Conservation (phyloP, 2,329 filamentous ascomycete species). For the Talaromyces pinophilus region DNA sequence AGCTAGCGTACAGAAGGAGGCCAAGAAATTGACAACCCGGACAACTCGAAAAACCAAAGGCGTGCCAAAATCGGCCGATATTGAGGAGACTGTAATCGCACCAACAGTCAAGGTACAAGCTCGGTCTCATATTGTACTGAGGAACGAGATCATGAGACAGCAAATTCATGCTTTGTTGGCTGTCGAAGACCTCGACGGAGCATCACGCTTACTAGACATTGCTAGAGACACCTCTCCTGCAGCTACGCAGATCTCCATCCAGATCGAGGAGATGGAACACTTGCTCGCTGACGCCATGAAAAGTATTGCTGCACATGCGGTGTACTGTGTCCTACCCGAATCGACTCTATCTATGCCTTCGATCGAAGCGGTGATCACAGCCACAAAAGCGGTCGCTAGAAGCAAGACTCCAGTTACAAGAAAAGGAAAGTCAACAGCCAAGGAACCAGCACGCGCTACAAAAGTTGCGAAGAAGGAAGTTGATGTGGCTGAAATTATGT, state of each 20-base stretch:
- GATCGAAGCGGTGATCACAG: conserved; percentile 43
- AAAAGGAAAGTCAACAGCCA: conserved; percentile 32
- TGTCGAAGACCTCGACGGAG: conserved; percentile 57
- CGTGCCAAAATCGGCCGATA: conserved; percentile 28
- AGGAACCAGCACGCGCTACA: conserved; percentile 32
- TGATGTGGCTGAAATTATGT: conserved; percentile 41
- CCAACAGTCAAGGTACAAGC: conserved; percentile 37
- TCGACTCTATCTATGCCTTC: conserved; percentile 88
- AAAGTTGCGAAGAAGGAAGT: conserved; percentile 35
- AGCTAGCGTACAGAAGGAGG: conserved; percentile 14
- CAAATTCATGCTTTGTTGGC: conserved; percentile 53
- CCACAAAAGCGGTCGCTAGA: conserved; percentile 37
- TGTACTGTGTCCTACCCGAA: conserved; percentile 87
- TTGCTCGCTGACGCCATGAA: conserved; percentile 43
- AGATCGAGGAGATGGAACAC: conserved; percentile 41
- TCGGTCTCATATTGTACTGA: conserved; percentile 45
- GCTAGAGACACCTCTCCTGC: conserved; percentile 41
- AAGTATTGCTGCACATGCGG: conserved; percentile 71
- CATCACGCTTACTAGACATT: conserved; percentile 54
- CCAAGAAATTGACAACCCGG: conserved; percentile 28
- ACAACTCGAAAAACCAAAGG: conserved; percentile 37
- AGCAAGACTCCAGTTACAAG: conserved; percentile 30
- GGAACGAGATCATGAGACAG: conserved; percentile 53
- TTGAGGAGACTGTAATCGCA: conserved; percentile 24
- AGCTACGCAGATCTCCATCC: conserved; percentile 63